phyloP scores from a whole-genome alignment of 306 rosid species.

The Casuarina glauca region DNA sequence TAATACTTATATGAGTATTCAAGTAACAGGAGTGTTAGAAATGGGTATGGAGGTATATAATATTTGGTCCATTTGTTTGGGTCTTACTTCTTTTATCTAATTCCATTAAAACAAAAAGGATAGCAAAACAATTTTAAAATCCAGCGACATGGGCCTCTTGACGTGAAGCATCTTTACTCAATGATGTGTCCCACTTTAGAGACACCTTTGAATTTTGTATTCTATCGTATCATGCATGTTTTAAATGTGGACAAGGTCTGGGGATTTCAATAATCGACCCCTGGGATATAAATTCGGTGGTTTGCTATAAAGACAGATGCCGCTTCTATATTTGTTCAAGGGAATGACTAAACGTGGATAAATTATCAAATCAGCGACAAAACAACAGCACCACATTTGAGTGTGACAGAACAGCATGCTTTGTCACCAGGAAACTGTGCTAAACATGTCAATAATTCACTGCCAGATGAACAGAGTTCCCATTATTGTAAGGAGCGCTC shows the following conservation, averaged over 20 bases:
- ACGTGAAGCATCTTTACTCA: not conserved
- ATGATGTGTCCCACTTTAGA: slow-evolving; percentile 20
- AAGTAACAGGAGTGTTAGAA: too few relatives aligned
- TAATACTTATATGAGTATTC: too few relatives aligned
- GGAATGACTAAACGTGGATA: too few relatives aligned
- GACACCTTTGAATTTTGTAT: slow-evolving; percentile 12
- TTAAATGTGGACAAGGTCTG: slow-evolving; percentile 17
- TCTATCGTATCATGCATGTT: slow-evolving; percentile 24
- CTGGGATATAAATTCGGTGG: too few relatives aligned
- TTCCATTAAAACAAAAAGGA: not conserved
- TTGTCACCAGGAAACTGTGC: not conserved
- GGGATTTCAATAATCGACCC: not conserved
- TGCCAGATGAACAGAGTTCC: not conserved
- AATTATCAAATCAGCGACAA: too few relatives aligned
- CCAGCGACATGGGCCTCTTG: not conserved
- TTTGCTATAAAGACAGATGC: too few relatives aligned
- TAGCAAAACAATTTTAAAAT: not conserved
- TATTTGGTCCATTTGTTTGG: not conserved
- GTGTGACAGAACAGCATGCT: not conserved
- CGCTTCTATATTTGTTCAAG: too few relatives aligned
- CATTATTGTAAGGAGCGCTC: not conserved
- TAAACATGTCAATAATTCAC: not conserved
- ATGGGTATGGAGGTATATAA: too few relatives aligned
- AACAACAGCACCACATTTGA: not conserved
- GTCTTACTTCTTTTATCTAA: not conserved